Evolutionary conservation across 2,329 filamentous ascomycete species (phyloP).

Genomic region (Plenodomus tracheiphilus): DNA sequence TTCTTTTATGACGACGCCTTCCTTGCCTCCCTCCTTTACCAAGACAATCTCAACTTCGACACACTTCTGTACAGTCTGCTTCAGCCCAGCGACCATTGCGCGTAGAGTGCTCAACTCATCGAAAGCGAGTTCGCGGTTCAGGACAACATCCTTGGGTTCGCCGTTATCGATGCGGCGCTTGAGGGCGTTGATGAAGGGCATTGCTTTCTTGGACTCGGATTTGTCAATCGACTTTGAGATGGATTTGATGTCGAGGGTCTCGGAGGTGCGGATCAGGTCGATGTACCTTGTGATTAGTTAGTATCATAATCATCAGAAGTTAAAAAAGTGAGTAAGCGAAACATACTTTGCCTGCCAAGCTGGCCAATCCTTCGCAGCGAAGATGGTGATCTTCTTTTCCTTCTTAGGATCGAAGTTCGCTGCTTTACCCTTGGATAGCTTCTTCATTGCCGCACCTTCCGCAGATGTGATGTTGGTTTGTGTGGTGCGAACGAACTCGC

Average conservation of each 20-base stretch:
- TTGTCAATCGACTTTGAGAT: slow-evolving; percentile 79
- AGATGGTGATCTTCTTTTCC: slow-evolving; percentile 89
- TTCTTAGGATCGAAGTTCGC: slow-evolving; percentile 85
- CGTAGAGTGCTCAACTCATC: slow-evolving; percentile 76
- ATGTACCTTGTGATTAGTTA: slow-evolving; percentile 30
- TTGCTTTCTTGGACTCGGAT: slow-evolving; percentile 94
- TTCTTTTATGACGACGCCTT: slow-evolving; percentile 59
- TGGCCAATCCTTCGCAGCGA: slow-evolving; percentile 77
- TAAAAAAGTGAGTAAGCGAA: not conserved
- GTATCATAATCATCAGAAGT: not conserved
- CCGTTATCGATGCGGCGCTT: slow-evolving; percentile 76
- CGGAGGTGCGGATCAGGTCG: slow-evolving; percentile 32
- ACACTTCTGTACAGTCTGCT: slow-evolving; percentile 71
- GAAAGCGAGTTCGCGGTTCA: slow-evolving; percentile 84
- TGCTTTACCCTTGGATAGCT: slow-evolving; percentile 89
- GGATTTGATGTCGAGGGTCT: slow-evolving; percentile 75
- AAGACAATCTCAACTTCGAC: slow-evolving; percentile 71
- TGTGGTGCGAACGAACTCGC: slow-evolving; percentile 77
- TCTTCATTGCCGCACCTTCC: slow-evolving; percentile 81
- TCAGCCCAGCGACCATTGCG: slow-evolving; percentile 79
- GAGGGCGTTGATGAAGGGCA: slow-evolving; percentile 89
- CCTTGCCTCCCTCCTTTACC: slow-evolving; percentile 72
- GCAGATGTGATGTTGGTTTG: slow-evolving; percentile 81
- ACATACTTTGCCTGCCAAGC: slow-evolving; percentile 92
- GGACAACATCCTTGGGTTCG: slow-evolving; percentile 70